A percentile compares a stretch with the other conserved stretches of the same genome.
These are phyloP conservation scores for Cyberlindnera mississippiensis DNA, from an alignment of 805 yeast species.

Conservation along the genomic window DNA sequence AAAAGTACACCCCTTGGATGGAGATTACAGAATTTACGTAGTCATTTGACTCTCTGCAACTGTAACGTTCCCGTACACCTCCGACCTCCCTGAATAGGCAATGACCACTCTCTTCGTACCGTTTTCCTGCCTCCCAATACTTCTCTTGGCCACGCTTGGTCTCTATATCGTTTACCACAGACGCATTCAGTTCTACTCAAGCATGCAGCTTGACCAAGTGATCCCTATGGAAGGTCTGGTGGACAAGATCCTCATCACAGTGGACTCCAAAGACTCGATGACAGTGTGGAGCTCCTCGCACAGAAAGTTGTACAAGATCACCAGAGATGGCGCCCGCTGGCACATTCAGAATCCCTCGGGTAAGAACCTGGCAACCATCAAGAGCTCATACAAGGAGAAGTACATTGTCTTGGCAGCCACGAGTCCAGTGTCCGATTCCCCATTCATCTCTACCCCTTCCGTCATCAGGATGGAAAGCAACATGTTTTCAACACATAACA, in stretches of 20 bases:
- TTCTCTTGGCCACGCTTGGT: neutral
- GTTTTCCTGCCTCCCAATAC: neutral
- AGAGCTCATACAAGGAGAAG: slow-evolving; percentile 15
- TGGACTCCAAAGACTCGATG: slow-evolving; percentile 6
- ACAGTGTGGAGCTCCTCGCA: slow-evolving; percentile 4
- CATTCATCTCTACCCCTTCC: slow-evolving; percentile 22
- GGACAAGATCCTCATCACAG: slow-evolving; percentile 8
- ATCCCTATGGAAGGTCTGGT: slow-evolving; percentile 10
- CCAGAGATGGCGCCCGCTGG: slow-evolving; percentile 17
- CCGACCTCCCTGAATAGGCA: too few relatives aligned
- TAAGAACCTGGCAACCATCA: slow-evolving; percentile 17
- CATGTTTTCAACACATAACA: slow-evolving; percentile 2
- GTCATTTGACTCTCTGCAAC: too few relatives aligned
- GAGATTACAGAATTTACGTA: too few relatives aligned
- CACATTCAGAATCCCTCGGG: slow-evolving; percentile 12
- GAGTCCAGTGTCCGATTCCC: slow-evolving; percentile 10
- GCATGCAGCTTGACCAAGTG: slow-evolving; percentile 8
- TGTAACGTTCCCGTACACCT: too few relatives aligned
- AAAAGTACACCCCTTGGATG: too few relatives aligned
- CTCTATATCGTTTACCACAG: neutral
- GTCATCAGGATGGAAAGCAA: slow-evolving; percentile 13
- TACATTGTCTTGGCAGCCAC: slow-evolving; percentile 16
- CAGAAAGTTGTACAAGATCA: slow-evolving; percentile 15
- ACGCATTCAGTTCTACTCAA: slow-evolving; percentile 4
- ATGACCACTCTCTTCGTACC: neutral